Evolutionary conservation across 148 eudicot species (phyloP).

Genomic region (Chenopodium berlandieri): DNA sequence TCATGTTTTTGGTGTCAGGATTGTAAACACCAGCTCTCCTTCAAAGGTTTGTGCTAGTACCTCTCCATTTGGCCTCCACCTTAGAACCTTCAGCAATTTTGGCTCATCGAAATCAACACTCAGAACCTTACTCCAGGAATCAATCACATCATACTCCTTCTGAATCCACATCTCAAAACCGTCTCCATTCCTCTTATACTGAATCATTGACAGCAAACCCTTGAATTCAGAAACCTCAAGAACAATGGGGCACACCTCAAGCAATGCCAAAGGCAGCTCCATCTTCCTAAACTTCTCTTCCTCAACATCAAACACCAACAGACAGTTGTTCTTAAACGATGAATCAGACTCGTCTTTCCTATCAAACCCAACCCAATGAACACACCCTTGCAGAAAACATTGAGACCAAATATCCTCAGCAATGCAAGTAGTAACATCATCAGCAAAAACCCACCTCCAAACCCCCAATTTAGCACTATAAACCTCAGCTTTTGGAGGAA

Average conservation of each 20-base stretch:
- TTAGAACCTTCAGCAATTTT: not conserved
- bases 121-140: not conserved
- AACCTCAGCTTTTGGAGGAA: not conserved
- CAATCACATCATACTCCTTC: not conserved
- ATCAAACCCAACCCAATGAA: slow-evolving; percentile 6
- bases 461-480: not conserved
- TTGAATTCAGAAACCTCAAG: not conserved
- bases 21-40: not conserved
- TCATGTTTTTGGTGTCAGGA: not conserved
- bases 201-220: not conserved
- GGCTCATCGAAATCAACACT: not conserved
- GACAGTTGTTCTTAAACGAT: not conserved
- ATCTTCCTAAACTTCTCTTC: slow-evolving; percentile 11
- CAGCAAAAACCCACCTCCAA: slow-evolving; percentile 3
- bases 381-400: slow-evolving; percentile 7
- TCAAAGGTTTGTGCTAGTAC: not conserved
- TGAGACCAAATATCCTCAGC: not conserved
- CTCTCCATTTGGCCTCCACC: not conserved
- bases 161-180: not conserved
- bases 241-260: not conserved
- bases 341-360: not conserved
- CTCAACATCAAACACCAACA: slow-evolving; percentile 12
- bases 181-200: not conserved
- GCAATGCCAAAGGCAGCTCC: not conserved
- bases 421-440: not conserved